Conservation (phyloP, 352 stramenopile species). For the Phytophthora europaea region DNA sequence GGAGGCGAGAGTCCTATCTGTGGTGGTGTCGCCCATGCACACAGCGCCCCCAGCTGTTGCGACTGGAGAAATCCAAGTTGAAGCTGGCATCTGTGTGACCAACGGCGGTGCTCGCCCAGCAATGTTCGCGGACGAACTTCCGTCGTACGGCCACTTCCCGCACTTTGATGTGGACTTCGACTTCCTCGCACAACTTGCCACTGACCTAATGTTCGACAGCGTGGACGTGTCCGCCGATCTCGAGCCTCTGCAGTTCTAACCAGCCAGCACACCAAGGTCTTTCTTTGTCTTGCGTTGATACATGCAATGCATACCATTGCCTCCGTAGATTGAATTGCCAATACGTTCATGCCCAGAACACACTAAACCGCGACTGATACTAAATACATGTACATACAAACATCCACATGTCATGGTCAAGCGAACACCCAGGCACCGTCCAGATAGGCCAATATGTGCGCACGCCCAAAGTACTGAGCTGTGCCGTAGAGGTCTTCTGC, state of each 20-base stretch:
- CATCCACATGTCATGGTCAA: slow-evolving; percentile 1
- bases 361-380: slow-evolving; percentile 4
- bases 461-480: slow-evolving; percentile 31
- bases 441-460: slow-evolving; percentile 30
- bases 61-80: slow-evolving; percentile 40
- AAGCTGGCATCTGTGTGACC: slow-evolving; percentile 26
- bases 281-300: slow-evolving; percentile 10
- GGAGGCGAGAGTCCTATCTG: slow-evolving; percentile 19
- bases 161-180: slow-evolving; percentile 20
- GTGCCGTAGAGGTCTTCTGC: slow-evolving; percentile 17
- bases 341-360: slow-evolving; percentile 6
- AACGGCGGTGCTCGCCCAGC: neutral
- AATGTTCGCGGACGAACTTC: slow-evolving; percentile 19
- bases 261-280: slow-evolving; percentile 1
- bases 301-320: slow-evolving; percentile 2
- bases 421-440: slow-evolving; percentile 14
- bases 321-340: slow-evolving; percentile 14
- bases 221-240: slow-evolving; percentile 27
- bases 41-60: slow-evolving; percentile 19
- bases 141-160: slow-evolving; percentile 10
- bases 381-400: slow-evolving; percentile 1
- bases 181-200: slow-evolving; percentile 26
- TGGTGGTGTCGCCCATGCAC: slow-evolving; percentile 29
- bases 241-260: slow-evolving; percentile 32
- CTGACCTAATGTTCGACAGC: slow-evolving; percentile 29